Base-by-base conservation (phyloP, 257 asterid genomes). In the Verbascum thapsus region DNA sequence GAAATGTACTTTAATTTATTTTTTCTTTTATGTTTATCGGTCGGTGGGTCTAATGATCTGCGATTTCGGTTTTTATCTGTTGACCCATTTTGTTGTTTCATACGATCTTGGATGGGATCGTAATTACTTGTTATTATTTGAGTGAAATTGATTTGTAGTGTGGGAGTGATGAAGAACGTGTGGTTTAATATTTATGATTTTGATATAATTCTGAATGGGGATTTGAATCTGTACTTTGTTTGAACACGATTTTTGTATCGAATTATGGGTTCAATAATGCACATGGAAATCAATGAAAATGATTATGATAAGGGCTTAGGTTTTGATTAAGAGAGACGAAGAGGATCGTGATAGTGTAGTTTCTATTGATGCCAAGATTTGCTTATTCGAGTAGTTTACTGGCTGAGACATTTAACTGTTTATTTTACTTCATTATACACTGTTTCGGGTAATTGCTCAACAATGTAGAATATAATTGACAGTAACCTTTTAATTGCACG, bases 31-130 rank as follows among this genome's bases (percentile, higher is more conserved):
- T 43, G 41, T 40, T 1, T 59, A 13, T 18, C 43, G 1, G 8
- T 54, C 38, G 4, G 61, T 32, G 38, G 45, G 58, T 32, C 45
- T 47, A 37, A 53, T 42, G 76, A 70, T 64, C 70, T 54, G 62
- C 39, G 52, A 35, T 53, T 54, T 65, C 7, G 20, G 22, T 35
- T 6, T 58, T 16, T 50, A n/a, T 57, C 7, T 23, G 18, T 32
- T 35, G 39, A 26, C 34, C 30, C 12, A 30, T 37, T 32, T 30
- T 41, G 13, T 19, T 10, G 37, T 52, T 26, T 32, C n/a, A 11
- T 8, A 59, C 63, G 64, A 56, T 68, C 63, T 51, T 59, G 1
- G 53, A 9, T 59, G 68, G 9, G 43, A 15, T 20, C 3, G 34
- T 0, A 1, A 54, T 41, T 54, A 56, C 8, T 44, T 9, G 54